Evolutionary conservation across 164 flowering plant genomes (phyloP), one percentile per base, ranked within the genome.

Genomic region (Hamamelis virginiana): DNA sequence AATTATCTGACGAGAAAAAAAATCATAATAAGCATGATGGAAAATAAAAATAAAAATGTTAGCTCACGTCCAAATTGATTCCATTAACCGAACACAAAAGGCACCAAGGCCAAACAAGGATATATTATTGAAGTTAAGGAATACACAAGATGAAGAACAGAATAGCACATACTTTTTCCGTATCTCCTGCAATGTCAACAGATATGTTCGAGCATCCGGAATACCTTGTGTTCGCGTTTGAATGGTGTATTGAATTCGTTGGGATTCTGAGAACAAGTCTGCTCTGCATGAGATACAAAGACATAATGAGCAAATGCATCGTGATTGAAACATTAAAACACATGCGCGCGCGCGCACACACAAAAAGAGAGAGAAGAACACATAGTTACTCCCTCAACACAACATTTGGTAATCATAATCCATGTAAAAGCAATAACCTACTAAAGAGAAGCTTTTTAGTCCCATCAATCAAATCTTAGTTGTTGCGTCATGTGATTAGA

Each of bases 191-290:
- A 91, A 65, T 0, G 89, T 77, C 85, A 80, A 64, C 28, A 94
- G 80, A 73, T 91, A 89, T 57, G 91, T 69, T 25, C 97, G 81
- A 65, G 87, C 97, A 88, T 94, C 97, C 22, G 81, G 89, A 71
- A 94, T 88, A 63, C 77, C 88, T 65, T 80, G 69, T 12, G 98
- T 94, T 62, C 75, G 62, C 27, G 84, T 69, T 65, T 89, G 73
- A 65, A 91, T 91, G 15, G 91, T 83, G 66, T 78, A 76, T 46
- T 89, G 66, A 67, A 91, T 91, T 55, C 86, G 70, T 72, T 94
- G 86, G 52, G 98, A 90, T 69, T 87, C 96, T 21, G 97, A 89
- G 61, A 82, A 82, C 68, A 91, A 77, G 67, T 73, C 84, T 53
- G 96, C 96, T 90, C 98, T 94, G 93, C 73, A 74, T 10, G 12